A percentile compares a stretch with the other conserved stretches of the same genome.
Evolutionary conservation across 1,284 basidiomycete species (phyloP).

Genomic region (Neolentinus lepideus): DNA sequence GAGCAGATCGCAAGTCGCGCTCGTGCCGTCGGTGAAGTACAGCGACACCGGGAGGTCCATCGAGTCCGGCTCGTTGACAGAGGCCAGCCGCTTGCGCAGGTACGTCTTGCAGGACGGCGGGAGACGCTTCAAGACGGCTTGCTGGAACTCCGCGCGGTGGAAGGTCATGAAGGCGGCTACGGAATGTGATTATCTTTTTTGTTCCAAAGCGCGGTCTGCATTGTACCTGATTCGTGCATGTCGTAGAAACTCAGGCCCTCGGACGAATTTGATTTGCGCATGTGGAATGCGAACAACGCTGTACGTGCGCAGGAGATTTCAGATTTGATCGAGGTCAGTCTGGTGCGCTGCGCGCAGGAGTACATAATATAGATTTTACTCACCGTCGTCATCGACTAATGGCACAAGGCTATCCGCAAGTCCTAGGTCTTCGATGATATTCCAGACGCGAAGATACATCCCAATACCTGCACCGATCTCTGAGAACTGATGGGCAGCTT

Average conservation of each 20-base stretch:
- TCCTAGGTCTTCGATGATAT: neutral
- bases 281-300: neutral
- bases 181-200: neutral
- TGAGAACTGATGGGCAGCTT: slow-evolving; percentile 26
- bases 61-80: slow-evolving; percentile 13
- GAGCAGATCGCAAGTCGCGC: slow-evolving; percentile 35
- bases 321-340: no score
- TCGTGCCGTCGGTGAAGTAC: slow-evolving; percentile 36
- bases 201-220: neutral
- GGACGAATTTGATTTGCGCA: neutral
- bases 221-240: neutral
- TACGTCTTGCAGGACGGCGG: slow-evolving; percentile 24
- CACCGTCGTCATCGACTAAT: neutral
- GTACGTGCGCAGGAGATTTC: neutral
- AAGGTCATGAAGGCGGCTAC: neutral
- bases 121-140: slow-evolving; percentile 13
- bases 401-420: slow-evolving; percentile 1
- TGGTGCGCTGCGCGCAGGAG: no score
- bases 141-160: slow-evolving; percentile 3
- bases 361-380: neutral
- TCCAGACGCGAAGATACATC: slow-evolving; percentile 13
- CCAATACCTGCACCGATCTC: slow-evolving; percentile 47
- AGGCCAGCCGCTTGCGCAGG: slow-evolving; percentile 38
- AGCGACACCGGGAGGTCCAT: slow-evolving; percentile 18
- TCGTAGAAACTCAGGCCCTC: neutral